phyloP scores from a whole-genome alignment of 2,329 filamentous ascomycete species.

The Curvularia spicifera region DNA sequence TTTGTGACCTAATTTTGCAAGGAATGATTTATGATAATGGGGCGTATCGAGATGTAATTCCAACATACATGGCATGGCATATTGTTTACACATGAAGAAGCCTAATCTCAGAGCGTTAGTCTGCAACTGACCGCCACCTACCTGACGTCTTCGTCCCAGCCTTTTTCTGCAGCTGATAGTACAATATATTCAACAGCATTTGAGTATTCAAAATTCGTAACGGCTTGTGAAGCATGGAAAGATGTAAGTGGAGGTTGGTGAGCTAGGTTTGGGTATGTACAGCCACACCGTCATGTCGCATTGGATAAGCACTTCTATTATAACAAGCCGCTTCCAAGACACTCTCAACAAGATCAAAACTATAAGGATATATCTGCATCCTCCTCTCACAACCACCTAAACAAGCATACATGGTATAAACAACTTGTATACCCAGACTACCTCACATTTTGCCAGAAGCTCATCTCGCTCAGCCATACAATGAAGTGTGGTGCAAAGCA shows the following conservation, averaged over 20 bases:
- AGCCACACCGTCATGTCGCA: background rate
- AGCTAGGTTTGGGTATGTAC: background rate
- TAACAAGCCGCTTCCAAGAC: background rate
- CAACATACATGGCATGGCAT: background rate
- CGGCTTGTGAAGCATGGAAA: background rate
- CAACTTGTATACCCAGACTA: background rate
- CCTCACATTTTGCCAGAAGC: no score
- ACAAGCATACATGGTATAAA: background rate
- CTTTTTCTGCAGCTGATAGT: no score
- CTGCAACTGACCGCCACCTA: no score
- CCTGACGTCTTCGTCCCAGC: no score
- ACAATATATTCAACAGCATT: no score
- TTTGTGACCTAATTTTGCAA: no score
- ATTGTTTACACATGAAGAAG: no score
- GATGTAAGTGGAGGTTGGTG: background rate
- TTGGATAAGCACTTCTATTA: background rate
- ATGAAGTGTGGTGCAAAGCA: no score
- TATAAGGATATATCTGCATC: background rate
- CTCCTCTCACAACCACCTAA: background rate
- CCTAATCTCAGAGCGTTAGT: no score
- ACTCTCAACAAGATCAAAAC: background rate
- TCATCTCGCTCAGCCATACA: no score
- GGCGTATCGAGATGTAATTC: background rate
- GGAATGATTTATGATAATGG: no score
- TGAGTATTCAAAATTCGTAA: background rate